phyloP scores from a whole-genome alignment of 2,329 filamentous ascomycete genomes.

The Aureobasidium sp. region DNA sequence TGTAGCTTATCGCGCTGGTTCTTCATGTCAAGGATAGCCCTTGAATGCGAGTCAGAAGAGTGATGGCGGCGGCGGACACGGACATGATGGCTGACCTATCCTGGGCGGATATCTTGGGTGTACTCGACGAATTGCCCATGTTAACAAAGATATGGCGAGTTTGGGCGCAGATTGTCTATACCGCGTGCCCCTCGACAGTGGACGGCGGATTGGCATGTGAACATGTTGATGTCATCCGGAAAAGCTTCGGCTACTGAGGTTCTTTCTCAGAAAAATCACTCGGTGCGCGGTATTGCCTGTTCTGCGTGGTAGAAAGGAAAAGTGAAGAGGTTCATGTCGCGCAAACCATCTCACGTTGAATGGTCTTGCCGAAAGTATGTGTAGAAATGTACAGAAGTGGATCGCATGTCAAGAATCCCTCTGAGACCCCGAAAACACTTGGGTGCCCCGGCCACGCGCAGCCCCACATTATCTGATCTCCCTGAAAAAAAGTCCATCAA shows the following conservation, averaged over 20 bases:
- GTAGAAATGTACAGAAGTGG: background rate
- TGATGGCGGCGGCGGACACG: background rate
- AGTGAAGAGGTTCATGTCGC: background rate
- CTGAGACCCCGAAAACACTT: conserved; percentile 1
- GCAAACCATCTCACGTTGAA: background rate
- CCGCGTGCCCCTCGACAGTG: background rate
- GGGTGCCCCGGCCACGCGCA: background rate
- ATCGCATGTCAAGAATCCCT: background rate
- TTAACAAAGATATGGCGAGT: background rate
- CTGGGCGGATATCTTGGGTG: conserved; percentile 65
- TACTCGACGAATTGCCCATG: conserved; percentile 56
- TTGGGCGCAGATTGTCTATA: background rate
- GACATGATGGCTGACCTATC: conserved; percentile 61
- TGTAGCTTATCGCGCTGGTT: conserved; percentile 94
- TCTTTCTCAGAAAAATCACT: background rate
- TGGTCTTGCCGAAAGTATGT: background rate
- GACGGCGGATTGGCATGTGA: background rate
- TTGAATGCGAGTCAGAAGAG: conserved; percentile 33
- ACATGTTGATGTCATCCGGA: conserved; percentile 11
- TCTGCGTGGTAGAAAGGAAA: background rate
- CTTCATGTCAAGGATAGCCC: conserved; percentile 96
- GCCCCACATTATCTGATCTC: background rate
- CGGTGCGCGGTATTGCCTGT: background rate
- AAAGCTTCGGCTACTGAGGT: background rate
- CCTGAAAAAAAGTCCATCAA: conserved; percentile 12